Evolutionary conservation across 176 grass and related monocot genomes (phyloP).

Genomic region (Ensete glaucum): DNA sequence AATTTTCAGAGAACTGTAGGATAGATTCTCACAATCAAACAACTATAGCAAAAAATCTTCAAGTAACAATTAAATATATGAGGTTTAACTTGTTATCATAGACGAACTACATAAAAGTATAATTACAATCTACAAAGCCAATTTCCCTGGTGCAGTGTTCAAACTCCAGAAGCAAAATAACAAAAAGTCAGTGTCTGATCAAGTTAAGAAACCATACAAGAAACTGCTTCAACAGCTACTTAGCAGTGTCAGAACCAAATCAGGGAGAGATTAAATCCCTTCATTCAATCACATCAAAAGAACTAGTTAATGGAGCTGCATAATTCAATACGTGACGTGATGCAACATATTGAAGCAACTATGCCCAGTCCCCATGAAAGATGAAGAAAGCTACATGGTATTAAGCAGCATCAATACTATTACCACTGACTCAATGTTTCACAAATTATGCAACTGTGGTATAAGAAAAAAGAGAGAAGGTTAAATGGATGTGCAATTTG

Average conservation of each 20-base stretch:
- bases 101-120: too few relatives aligned
- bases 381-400: neutral
- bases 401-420: neutral
- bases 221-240: neutral
- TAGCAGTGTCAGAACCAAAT: neutral
- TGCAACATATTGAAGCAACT: neutral
- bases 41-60: neutral
- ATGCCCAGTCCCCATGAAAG: neutral
- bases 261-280: neutral
- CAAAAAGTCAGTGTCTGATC: neutral
- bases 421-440: neutral
- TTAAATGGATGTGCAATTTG: too few relatives aligned
- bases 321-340: neutral
- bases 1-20: conserved; percentile 14
- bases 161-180: neutral
- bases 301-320: neutral
- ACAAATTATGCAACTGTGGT: too few relatives aligned
- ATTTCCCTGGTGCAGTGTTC: neutral
- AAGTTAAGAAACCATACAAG: too few relatives aligned
- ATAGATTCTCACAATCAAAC: neutral
- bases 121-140: neutral
- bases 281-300: neutral
- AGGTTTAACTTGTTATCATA: neutral
- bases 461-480: too few relatives aligned
- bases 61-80: neutral